Evolutionary conservation across 1,284 basidiomycete species (phyloP), one percentile per base, ranked within the genome.

Genomic region (Pascua guehoae): DNA sequence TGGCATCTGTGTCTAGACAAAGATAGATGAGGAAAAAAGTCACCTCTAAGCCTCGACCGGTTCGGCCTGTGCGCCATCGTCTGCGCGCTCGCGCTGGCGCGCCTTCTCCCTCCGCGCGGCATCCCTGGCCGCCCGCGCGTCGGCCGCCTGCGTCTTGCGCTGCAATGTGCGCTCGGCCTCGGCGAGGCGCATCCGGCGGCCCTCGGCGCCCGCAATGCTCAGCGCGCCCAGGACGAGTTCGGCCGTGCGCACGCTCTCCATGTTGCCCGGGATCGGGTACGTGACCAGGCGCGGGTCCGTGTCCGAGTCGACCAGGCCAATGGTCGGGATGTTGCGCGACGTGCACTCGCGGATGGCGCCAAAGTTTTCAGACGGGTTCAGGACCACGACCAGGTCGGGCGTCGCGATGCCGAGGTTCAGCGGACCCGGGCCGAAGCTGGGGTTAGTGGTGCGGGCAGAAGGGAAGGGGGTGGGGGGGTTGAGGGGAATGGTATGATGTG

Each of bases 211-310:
- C 0, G 96, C 96, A 64, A 96, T 85, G 65, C 91, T 91, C 52
- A 99, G 80, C 9, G 98, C 85, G 24, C 93, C 94, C 3, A 88
- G 85, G 61, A 99, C 84, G 40, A 99, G 80, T 71, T 98, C 94
- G 46, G 91, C 88, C 16, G 91, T 89, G 53, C 93, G 85, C 10
- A 88, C 83, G 71, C 71, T 74, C 73, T 98, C 95, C 58, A 71
- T 65, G 76, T 98, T 99, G 41, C 91, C 94, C 1, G 94, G 95
- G 68, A 99, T 97, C 40, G 96, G 88, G 77, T 98, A 98, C 82
- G 97, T 98, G 58, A 98, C 94, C 41, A 93, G 82, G 16, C 96
- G 86, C 7, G 96, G 96, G 77, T 99, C 96, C 42, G 88, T 89
- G 74, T 99, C 92, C 36, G 92, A 90, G 78, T 99, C 96, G 58